phyloP scores from a whole-genome alignment of 139 green algal species.

The Closterium sp. region DNA sequence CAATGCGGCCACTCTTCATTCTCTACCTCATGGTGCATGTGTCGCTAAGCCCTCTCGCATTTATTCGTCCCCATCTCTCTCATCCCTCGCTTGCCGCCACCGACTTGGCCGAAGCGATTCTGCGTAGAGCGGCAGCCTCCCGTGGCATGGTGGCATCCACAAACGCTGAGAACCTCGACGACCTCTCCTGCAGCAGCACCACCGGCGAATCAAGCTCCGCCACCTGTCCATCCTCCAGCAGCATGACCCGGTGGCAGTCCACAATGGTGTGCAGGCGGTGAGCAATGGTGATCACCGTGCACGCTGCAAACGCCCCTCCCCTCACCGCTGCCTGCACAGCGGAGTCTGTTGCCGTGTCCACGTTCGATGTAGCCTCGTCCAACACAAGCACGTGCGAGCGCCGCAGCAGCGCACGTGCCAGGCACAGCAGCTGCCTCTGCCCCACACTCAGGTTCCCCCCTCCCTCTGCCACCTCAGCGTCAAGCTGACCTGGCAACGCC shows the following conservation, averaged over 20 bases:
- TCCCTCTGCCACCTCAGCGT: slow-evolving; percentile 71
- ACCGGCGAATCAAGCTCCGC: slow-evolving; percentile 59
- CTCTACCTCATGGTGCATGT: too few relatives aligned
- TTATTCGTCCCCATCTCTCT: background rate
- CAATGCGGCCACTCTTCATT: too few relatives aligned
- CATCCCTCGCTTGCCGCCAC: background rate
- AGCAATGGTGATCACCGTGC: slow-evolving; percentile 71
- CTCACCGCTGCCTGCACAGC: slow-evolving; percentile 74
- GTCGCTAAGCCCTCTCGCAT: too few relatives aligned
- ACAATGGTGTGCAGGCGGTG: slow-evolving; percentile 82
- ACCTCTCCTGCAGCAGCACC: slow-evolving; percentile 53
- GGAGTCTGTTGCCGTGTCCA: slow-evolving; percentile 84
- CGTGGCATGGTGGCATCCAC: slow-evolving; percentile 35
- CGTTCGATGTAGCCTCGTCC: slow-evolving; percentile 88
- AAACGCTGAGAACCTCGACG: slow-evolving; percentile 28
- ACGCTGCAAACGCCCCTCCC: slow-evolving; percentile 57
- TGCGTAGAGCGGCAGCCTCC: slow-evolving; percentile 24
- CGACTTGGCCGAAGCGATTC: slow-evolving; percentile 23
- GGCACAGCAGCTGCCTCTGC: slow-evolving; percentile 90
- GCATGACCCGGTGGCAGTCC: slow-evolving; percentile 69
- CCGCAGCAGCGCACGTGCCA: slow-evolving; percentile 82
- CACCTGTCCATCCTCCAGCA: slow-evolving; percentile 55
- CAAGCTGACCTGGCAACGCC: slow-evolving; percentile 29
- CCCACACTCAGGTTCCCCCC: slow-evolving; percentile 83
- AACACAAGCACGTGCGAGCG: slow-evolving; percentile 41